Base-by-base conservation (phyloP, 208 protist genomes). In the Trypanosoma mega region DNA sequence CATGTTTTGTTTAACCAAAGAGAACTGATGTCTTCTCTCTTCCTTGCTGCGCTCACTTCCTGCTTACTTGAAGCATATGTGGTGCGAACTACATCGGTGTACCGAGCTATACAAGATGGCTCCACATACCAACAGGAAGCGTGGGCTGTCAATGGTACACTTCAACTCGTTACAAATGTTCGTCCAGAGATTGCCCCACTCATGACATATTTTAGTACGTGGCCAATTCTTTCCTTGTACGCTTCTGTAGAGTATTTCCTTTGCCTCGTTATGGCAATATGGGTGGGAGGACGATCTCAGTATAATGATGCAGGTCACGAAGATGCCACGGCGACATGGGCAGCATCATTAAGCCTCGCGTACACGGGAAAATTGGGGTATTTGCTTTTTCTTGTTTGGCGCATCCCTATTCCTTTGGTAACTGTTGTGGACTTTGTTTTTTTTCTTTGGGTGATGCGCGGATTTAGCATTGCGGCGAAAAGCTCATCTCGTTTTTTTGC, bases 371-470 rank as follows among this genome's bases (percentile, higher is more conserved):
- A 92, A 59, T 55, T 90, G 0, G 67, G 73, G 12, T 91, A 90
- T 50, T 20, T 72, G 14, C 63, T 91, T 8, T 95, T 95, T 53
- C 61, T 95, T 36, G 78, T 91, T 0, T 95, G 89, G 85, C 53
- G 62, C 36, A 86, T 90, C 33, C 83, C 89, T 16, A 69, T 76
- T 2, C 65, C 68, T 12, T 53, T 92, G 30, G 76, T 90, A 23
- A 62, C 63, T 11, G 71, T 90, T 21, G 80, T 91, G 1, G 89
- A 95, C 47, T 67, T 78, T 48, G 41, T 88, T 47, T 85, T 82
- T 47, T 57, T 89, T 20, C 33, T 92, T 9, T 95, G 83, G 79
- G 52, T 89, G 16, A 62, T 72, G n/a, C 67, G 81, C 8, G 85
- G 74, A 20, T 82, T 92, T 54, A 58, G 63, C 21, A 54, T 63